Conservation (phyloP, 306 rosid genomes). For the Ormosia emarginata region DNA sequence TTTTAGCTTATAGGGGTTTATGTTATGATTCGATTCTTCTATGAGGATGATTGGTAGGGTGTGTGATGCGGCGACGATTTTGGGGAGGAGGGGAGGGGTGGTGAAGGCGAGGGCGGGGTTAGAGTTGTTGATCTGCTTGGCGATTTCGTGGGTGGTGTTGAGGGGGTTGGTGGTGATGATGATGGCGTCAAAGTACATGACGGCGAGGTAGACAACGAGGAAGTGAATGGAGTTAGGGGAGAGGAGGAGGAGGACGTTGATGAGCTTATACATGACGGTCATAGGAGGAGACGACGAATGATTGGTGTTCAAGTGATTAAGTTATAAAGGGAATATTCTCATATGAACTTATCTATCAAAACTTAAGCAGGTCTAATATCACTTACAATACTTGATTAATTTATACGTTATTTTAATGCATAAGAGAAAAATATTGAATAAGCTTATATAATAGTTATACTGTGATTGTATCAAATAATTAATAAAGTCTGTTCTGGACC, state of each 20-base stretch:
- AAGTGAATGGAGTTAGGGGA: conserved; percentile 82
- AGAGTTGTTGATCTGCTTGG: conserved; percentile 75
- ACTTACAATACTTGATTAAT: too few relatives aligned
- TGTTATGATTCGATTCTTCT: conserved; percentile 18
- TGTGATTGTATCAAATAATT: too few relatives aligned
- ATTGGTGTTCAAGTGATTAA: too few relatives aligned
- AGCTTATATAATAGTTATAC: too few relatives aligned
- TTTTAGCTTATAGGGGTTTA: neutral
- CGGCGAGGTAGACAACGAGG: conserved; percentile 75
- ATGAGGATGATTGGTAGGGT: conserved; percentile 57
- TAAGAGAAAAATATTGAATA: too few relatives aligned
- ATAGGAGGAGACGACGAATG: too few relatives aligned
- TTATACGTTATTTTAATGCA: too few relatives aligned
- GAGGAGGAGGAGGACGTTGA: conserved; percentile 70
- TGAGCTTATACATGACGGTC: too few relatives aligned
- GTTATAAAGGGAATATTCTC: too few relatives aligned
- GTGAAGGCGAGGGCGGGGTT: conserved; percentile 80
- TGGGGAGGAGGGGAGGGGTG: conserved; percentile 42
- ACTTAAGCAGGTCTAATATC: too few relatives aligned
- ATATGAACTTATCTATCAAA: too few relatives aligned
- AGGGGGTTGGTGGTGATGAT: conserved; percentile 92
- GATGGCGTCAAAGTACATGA: conserved; percentile 81
- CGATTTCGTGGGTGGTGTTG: conserved; percentile 72
- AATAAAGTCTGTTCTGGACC: too few relatives aligned
- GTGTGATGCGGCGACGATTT: conserved; percentile 39